A percentile compares a stretch with the other conserved stretches of the same genome.
Conservation (phyloP, 2,329 filamentous ascomycete genomes). For the Didymosphaeria variabile region DNA sequence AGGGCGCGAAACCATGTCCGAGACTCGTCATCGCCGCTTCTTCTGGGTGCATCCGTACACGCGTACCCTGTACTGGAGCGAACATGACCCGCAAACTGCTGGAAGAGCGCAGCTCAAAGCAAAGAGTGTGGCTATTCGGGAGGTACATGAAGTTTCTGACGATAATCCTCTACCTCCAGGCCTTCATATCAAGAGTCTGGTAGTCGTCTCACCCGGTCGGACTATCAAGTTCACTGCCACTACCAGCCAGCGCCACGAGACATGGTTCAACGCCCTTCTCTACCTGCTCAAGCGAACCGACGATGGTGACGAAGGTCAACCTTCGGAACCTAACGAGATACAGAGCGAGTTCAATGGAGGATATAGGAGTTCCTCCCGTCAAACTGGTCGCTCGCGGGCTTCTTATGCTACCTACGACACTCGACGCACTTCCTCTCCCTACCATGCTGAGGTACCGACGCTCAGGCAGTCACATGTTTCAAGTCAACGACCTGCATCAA, state of each 20-base stretch:
- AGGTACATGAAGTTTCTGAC: conserved; percentile 89
- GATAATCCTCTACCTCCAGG: conserved; percentile 96
- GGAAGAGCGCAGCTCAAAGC: conserved; percentile 79
- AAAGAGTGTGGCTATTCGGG: conserved; percentile 94
- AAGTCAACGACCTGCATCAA: conserved; percentile 38
- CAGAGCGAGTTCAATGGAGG: conserved; percentile 80
- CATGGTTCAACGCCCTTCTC: conserved; percentile 96
- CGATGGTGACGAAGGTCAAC: conserved; percentile 62
- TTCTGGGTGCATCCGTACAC: conserved; percentile 99
- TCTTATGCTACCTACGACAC: conserved; percentile 86
- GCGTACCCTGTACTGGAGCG: conserved; percentile 95
- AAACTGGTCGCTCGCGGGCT: conserved; percentile 60
- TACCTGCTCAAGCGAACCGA: conserved; percentile 84
- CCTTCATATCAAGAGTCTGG: conserved; percentile 90
- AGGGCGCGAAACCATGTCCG: conserved; percentile 87
- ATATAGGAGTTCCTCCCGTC: conserved; percentile 60
- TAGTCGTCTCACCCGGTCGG: conserved; percentile 88
- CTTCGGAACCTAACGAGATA: conserved; percentile 65
- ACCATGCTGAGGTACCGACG: conserved; percentile 52
- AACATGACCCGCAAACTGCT: conserved; percentile 81
- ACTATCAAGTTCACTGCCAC: conserved; percentile 93
- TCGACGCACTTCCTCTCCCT: conserved; percentile 51
- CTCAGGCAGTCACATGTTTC: conserved; percentile 56
- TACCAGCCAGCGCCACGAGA: conserved; percentile 94
- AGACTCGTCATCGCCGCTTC: conserved; percentile 90